Percentiles rank a stretch among this genome's conserved stretches.
Evolutionary conservation across 305 asterid genomes (phyloP).

Genomic region (Ajuga reptans): DNA sequence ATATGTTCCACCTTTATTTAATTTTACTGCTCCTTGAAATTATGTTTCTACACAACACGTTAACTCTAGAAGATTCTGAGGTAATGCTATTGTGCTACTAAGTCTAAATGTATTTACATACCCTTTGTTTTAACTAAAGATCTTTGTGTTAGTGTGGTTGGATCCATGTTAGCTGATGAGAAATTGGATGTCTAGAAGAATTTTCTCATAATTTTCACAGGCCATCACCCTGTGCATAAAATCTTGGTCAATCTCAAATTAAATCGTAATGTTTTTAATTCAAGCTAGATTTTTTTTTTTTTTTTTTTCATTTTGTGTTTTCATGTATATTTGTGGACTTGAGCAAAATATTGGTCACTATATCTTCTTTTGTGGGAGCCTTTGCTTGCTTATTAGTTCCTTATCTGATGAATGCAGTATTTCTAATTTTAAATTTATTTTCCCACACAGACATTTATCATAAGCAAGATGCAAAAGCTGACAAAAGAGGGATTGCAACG

Average conservation of each 20-base stretch:
- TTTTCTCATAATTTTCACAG: too few species aligned
- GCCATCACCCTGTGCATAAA: neutral
- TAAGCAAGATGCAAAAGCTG: slow-evolving; percentile 76
- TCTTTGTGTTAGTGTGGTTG: neutral
- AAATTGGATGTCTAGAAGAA: neutral
- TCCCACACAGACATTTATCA: slow-evolving; percentile 49
- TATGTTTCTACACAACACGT: neutral
- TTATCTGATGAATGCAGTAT: slow-evolving; percentile 8
- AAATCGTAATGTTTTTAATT: neutral
- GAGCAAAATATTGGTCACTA: neutral
- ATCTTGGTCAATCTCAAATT: neutral
- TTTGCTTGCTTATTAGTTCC: slow-evolving; percentile 8
- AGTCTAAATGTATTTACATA: neutral
- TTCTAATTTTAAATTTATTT: slow-evolving; percentile 22
- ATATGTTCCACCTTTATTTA: neutral
- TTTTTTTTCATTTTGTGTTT: neutral
- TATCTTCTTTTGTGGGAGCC: neutral
- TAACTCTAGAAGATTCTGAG: neutral
- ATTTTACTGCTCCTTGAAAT: neutral
- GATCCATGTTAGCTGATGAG: neutral
- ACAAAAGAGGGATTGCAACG: slow-evolving; percentile 81
- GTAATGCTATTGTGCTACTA: too few species aligned
- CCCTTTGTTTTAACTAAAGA: neutral
- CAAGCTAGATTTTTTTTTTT: neutral
- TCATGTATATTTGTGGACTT: neutral